A percentile compares a stretch with the other conserved stretches of the same genome.
Conservation (phyloP, 768 basidiomycete species). For the Rhizopogon rudus region DNA sequence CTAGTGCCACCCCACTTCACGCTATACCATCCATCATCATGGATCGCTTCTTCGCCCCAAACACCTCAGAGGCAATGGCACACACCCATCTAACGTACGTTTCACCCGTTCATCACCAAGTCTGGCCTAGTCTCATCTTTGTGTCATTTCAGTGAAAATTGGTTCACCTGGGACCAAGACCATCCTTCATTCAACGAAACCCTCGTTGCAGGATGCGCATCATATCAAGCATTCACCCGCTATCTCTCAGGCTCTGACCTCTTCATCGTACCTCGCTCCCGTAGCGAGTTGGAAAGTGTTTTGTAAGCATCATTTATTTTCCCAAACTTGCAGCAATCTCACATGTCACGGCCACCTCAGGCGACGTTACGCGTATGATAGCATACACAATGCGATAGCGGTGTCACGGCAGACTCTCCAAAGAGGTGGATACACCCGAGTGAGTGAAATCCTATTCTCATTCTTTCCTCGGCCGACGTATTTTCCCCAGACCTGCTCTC, state of each 20-base stretch:
- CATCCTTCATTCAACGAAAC: constrained; percentile 68
- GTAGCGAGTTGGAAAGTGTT: constrained; percentile 63
- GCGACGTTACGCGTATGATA: constrained; percentile 71
- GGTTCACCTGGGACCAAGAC: constrained; percentile 64
- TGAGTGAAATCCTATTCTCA: constrained; percentile 24
- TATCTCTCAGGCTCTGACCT: constrained; percentile 69
- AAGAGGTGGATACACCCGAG: constrained; percentile 49
- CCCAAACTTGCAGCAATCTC: not conserved
- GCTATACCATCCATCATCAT: constrained; percentile 28
- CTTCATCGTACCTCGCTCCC: constrained; percentile 61
- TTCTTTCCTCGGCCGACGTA: not conserved
- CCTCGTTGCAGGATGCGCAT: constrained; percentile 72
- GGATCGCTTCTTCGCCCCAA: constrained; percentile 70
- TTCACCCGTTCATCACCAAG: not conserved
- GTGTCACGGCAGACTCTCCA: constrained; percentile 60
- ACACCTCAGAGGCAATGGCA: constrained; percentile 70
- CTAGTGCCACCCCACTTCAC: not conserved
- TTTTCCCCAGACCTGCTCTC: constrained; percentile 52
- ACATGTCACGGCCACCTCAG: constrained; percentile 30
- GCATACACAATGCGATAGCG: constrained; percentile 77
- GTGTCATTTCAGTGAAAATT: constrained; percentile 50
- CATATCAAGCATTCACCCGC: constrained; percentile 74
- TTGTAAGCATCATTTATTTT: constrained; percentile 41
- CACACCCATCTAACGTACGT: constrained; percentile 64
- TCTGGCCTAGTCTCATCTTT: constrained; percentile 11